Conservation (phyloP, 2,329 filamentous ascomycete genomes). For the Talaromyces albobiverticillius region DNA sequence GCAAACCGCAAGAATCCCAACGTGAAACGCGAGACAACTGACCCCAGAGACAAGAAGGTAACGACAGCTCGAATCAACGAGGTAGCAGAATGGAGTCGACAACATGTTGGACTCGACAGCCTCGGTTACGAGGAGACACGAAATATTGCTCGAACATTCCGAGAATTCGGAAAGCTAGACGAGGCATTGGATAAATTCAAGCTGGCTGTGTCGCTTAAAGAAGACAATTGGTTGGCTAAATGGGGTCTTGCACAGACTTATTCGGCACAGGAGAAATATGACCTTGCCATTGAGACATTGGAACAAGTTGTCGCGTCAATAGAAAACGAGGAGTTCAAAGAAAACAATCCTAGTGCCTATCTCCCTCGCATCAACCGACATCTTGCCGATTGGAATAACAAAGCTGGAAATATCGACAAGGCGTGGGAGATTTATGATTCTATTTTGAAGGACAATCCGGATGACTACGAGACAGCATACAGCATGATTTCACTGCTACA, state of each 20-base stretch:
- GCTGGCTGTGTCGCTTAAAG: neutral
- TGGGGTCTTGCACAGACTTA: neutral
- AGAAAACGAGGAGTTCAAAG: neutral
- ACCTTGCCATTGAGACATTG: neutral
- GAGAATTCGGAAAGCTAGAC: neutral
- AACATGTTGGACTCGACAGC: neutral
- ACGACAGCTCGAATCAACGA: neutral
- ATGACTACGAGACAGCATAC: neutral
- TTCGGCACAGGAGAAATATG: neutral
- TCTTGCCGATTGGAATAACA: neutral
- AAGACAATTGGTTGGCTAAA: neutral
- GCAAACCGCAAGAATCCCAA: neutral
- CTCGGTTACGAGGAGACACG: neutral
- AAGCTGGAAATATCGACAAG: neutral
- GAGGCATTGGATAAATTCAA: neutral
- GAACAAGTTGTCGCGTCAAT: neutral
- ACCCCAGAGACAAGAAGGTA: neutral
- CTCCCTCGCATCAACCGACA: neutral
- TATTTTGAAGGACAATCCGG: neutral
- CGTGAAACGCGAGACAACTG: neutral
- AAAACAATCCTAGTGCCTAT: neutral
- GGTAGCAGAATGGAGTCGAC: neutral
- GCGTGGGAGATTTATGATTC: neutral
- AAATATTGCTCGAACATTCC: neutral
- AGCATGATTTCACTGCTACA: neutral